A percentile compares a stretch with the other conserved stretches of the same genome.
phyloP scores from a whole-genome alignment of 108 stramenopile species.

The Cyclotella choctawhatcheeana region DNA sequence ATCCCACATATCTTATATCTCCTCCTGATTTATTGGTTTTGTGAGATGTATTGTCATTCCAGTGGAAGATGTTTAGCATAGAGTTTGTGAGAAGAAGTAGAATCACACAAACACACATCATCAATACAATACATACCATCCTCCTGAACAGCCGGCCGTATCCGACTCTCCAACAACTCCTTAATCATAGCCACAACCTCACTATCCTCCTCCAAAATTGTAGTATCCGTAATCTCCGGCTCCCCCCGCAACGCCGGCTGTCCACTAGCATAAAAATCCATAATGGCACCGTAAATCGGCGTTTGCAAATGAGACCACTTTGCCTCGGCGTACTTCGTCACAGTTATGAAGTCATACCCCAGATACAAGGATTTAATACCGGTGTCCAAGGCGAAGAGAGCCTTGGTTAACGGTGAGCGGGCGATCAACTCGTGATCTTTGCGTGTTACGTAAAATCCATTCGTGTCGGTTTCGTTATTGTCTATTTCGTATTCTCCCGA shows the following conservation, averaged over 20 bases:
- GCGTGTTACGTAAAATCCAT: slow-evolving; percentile 62
- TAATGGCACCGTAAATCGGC: slow-evolving; percentile 86
- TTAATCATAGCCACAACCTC: slow-evolving; percentile 99
- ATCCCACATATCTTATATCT: slow-evolving; percentile 94
- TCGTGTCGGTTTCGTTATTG: slow-evolving; percentile 69
- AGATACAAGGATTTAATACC: slow-evolving; percentile 95
- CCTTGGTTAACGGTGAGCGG: slow-evolving; percentile 86
- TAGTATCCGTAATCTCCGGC: slow-evolving; percentile 90
- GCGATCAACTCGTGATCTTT: slow-evolving; percentile 60
- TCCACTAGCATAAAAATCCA: slow-evolving; percentile 91
- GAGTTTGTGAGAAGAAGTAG: too few relatives aligned
- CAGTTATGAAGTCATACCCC: slow-evolving; percentile 94
- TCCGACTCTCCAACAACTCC: slow-evolving; percentile 95
- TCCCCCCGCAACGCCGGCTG: slow-evolving; percentile 65
- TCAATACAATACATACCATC: slow-evolving; percentile 63
- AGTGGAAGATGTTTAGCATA: too few relatives aligned
- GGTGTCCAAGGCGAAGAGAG: slow-evolving; percentile 79
- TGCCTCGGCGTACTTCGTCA: slow-evolving; percentile 90
- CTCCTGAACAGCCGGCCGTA: slow-evolving; percentile 98
- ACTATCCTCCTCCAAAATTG: slow-evolving; percentile 93
- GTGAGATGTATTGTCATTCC: not conserved
- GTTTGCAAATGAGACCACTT: slow-evolving; percentile 90
- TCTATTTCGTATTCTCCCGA: slow-evolving; percentile 56
- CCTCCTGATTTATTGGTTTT: slow-evolving; percentile 60
- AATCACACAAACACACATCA: not conserved